phyloP scores from a whole-genome alignment of 148 eudicot species.

The Vaccinium darrowii region DNA sequence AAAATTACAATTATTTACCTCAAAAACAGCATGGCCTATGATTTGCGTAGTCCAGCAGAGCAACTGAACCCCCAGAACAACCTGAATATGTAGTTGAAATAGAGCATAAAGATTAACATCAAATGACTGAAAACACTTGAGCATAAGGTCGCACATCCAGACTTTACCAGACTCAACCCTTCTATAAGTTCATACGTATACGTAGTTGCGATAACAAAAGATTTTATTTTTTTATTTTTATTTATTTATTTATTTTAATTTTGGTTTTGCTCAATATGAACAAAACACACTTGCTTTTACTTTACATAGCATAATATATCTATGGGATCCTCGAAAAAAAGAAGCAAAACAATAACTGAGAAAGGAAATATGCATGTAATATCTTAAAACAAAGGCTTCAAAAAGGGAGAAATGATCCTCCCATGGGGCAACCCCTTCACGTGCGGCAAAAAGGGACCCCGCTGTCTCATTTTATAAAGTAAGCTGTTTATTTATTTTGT shows the following conservation, averaged over 20 bases:
- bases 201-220: too few species aligned
- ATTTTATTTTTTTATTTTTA: neutral
- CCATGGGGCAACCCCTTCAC: neutral
- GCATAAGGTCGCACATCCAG: too few species aligned
- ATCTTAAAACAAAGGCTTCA: too few species aligned
- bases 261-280: too few species aligned
- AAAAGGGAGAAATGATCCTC: too few species aligned
- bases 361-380: neutral
- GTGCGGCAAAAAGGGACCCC: neutral
- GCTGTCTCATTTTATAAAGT: neutral
- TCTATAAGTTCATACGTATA: too few species aligned
- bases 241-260: too few species aligned
- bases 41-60: conserved; percentile 66
- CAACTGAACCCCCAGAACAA: conserved; percentile 58
- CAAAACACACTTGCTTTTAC: neutral
- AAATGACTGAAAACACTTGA: neutral
- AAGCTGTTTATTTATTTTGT: neutral
- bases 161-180: too few species aligned
- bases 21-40: conserved; percentile 71
- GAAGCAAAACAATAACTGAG: neutral
- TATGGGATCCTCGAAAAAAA: neutral
- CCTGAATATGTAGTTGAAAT: conserved; percentile 33
- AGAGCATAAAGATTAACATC: neutral
- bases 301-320: neutral
- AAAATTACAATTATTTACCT: conserved; percentile 31